Evolutionary conservation across 2,329 filamentous ascomycete genomes (phyloP).

Genomic region (Cytospora leucostoma): DNA sequence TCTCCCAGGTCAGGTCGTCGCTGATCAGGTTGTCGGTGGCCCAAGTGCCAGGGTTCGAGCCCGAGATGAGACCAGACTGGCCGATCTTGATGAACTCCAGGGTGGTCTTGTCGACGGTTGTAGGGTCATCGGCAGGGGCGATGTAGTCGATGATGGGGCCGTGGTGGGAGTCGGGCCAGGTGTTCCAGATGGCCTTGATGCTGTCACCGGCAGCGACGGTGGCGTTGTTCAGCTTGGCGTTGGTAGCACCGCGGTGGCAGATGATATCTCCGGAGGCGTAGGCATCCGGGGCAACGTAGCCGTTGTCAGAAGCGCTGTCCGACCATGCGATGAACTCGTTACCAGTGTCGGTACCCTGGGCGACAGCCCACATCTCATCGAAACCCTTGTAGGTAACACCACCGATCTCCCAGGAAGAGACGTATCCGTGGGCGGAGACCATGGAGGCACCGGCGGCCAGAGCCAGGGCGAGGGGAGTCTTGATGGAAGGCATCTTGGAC

Average conservation of each 20-base stretch:
- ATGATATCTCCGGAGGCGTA: conserved; percentile 41
- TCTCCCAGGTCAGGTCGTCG: conserved; percentile 46
- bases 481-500: conserved; percentile 23
- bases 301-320: conserved; percentile 37
- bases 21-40: conserved; percentile 51
- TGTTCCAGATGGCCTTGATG: conserved; percentile 43
- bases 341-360: conserved; percentile 21
- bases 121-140: conserved; percentile 58
- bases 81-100: conserved; percentile 67
- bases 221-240: conserved; percentile 38
- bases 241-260: conserved; percentile 39
- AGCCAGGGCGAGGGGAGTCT: conserved; percentile 18
- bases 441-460: conserved; percentile 30
- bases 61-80: conserved; percentile 52
- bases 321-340: conserved; percentile 27
- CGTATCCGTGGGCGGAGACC: conserved; percentile 37
- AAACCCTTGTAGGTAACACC: conserved; percentile 34
- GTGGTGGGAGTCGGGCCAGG: conserved; percentile 43
- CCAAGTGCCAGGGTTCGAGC: conserved; percentile 49
- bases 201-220: conserved; percentile 39
- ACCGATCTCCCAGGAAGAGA: conserved; percentile 35
- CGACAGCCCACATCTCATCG: conserved; percentile 26
- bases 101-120: conserved; percentile 51
- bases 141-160: conserved; percentile 65
- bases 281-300: conserved; percentile 44